Evolutionary conservation across 1,284 basidiomycete species (phyloP), one percentile per base, ranked within the genome.

Genomic region (Ustilago cynodontis): DNA sequence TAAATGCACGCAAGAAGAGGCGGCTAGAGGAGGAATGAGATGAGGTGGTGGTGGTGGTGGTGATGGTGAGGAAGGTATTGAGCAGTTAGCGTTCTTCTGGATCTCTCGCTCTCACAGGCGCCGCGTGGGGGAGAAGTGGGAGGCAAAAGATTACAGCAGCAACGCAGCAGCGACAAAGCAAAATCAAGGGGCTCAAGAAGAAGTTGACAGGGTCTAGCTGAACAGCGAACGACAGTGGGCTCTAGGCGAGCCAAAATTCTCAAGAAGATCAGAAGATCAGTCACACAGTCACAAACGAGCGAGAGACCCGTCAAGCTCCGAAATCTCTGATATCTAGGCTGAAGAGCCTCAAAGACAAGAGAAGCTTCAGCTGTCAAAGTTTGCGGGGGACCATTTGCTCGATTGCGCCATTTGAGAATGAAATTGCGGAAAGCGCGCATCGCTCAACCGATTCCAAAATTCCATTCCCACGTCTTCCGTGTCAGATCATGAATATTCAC

Each of bases 1-100:
- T 62, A n/a, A n/a, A 37, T 53, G 24, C 55, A 67, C 60, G 56
- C 59, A 51, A 63, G 60, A 11, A 16, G 16, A 55, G 55, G 64
- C 47, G 37, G 49, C 41, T 8, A 16, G 16, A 55, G 55, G 64
- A 37, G 37, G 49, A 18, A n/a, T 20, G 47, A 8, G 47, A 20
- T 1, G 24, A 22, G 43, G 39, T 16, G 43, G 33, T 54, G 62
- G 49, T 56, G 57, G 59, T 22, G 41, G 20, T n/a, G n/a, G n/a
- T n/a, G 43, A 28, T 47, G n/a, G 14, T 18, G 33, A 16, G 22
- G 20, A 20, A 31, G n/a, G 28, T 33, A 18, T 14, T 11, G 47
- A 26, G 24, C 11, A 26, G 26, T 6, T 28, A 24, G 2, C 47
- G 47, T 49, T 49, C 47, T 49, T 49, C 47, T 49, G n/a, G 6